Percentiles rank a stretch among this genome's conserved stretches.
Evolutionary conservation across 805 yeast species (phyloP).

Genomic region (Allodekkera sacchari): DNA sequence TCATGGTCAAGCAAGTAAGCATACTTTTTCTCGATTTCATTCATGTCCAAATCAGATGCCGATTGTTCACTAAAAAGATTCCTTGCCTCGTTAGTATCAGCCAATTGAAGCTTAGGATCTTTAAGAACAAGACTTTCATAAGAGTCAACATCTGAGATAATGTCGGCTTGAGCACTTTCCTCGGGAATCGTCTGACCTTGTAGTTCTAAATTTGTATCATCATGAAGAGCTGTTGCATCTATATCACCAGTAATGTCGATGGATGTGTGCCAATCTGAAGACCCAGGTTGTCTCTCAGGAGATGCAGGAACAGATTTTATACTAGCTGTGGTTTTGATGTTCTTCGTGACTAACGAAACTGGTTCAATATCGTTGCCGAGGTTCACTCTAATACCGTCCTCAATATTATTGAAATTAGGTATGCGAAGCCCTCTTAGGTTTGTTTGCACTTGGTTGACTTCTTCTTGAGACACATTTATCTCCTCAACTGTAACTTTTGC

Average conservation of each 20-base stretch:
- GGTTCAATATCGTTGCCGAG: slow-evolving; percentile 20
- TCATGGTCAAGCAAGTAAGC: slow-evolving; percentile 11
- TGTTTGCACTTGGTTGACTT: slow-evolving; percentile 60
- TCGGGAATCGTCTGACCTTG: no score
- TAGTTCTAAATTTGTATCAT: no score
- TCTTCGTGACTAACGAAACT: slow-evolving; percentile 10
- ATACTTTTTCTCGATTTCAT: slow-evolving; percentile 23
- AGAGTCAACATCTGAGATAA: no score
- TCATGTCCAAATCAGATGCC: slow-evolving; percentile 15
- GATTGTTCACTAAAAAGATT: slow-evolving; percentile 13
- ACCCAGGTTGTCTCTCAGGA: no score
- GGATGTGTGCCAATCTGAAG: no score
- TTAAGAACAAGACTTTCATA: no score
- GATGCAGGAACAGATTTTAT: no score
- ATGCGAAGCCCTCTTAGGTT: slow-evolving; percentile 58
- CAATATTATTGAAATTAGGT: slow-evolving; percentile 60
- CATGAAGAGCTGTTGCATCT: no score
- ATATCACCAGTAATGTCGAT: no score
- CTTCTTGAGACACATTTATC: slow-evolving; percentile 57
- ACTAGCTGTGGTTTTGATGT: no score
- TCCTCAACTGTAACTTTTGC: slow-evolving; percentile 50
- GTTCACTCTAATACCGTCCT: slow-evolving; percentile 26
- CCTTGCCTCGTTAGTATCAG: slow-evolving; percentile 16
- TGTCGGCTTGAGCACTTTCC: no score
- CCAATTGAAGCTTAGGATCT: slow-evolving; percentile 1